Percentiles rank a stretch among this genome's conserved stretches.
phyloP scores from a whole-genome alignment of 2,329 filamentous ascomycete genomes.

The Penicillium griseofulvum region DNA sequence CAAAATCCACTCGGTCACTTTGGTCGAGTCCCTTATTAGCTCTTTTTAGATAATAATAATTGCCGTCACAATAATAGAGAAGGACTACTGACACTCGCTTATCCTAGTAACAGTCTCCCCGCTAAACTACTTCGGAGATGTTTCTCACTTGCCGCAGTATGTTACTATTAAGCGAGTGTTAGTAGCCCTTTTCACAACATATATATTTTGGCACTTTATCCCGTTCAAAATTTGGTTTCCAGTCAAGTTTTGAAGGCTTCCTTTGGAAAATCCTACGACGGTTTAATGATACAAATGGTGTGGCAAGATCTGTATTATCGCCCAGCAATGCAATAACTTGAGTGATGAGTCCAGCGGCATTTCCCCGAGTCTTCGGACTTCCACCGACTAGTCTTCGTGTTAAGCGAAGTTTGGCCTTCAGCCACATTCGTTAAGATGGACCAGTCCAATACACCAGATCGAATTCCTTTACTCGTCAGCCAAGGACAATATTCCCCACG shows the following conservation, averaged over 20 bases:
- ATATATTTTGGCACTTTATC: neutral
- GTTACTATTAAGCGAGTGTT: too few relatives aligned
- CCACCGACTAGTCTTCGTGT: constrained; percentile 1
- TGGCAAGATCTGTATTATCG: neutral
- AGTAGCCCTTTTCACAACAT: too few relatives aligned
- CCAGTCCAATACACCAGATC: neutral
- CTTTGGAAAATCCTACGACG: neutral
- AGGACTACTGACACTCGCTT: too few relatives aligned
- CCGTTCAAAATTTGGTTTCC: neutral
- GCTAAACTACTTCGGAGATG: too few relatives aligned
- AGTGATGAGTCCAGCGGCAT: neutral
- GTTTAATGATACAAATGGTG: neutral
- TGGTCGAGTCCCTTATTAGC: too few relatives aligned
- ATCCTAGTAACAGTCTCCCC: too few relatives aligned
- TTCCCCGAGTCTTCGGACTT: constrained; percentile 12
- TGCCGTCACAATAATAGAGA: too few relatives aligned
- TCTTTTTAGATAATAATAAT: too few relatives aligned
- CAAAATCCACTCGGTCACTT: too few relatives aligned
- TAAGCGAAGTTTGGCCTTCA: neutral
- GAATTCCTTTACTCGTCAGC: constrained; percentile 6
- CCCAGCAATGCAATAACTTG: neutral
- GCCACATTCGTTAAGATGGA: neutral
- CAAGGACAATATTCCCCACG: constrained; percentile 8
- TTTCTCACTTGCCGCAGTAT: too few relatives aligned
- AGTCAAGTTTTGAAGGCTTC: neutral